Conservation (phyloP, 768 basidiomycete genomes). For the Tephrocybe sp. region DNA sequence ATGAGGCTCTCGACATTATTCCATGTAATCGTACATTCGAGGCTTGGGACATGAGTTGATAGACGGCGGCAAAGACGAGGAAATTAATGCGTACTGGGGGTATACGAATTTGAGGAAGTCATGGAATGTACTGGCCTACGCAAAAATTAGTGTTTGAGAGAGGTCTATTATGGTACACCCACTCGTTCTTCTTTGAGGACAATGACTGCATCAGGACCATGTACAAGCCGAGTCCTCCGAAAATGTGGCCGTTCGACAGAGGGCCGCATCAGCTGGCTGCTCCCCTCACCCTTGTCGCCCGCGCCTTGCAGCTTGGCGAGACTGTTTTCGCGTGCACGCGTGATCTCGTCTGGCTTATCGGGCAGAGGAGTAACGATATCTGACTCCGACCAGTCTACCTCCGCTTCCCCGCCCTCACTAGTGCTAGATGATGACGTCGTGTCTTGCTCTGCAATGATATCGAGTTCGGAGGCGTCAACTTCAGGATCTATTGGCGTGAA, state of each 20-base stretch:
- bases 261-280: constrained; percentile 12
- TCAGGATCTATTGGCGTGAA: constrained; percentile 61
- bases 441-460: constrained; percentile 40
- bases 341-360: constrained; percentile 25
- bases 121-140: constrained; percentile 80
- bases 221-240: constrained; percentile 42
- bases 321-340: constrained; percentile 48
- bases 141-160: background rate
- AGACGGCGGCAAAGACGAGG: background rate
- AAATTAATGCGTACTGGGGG: constrained; percentile 66
- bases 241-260: constrained; percentile 18
- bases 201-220: constrained; percentile 78
- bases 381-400: constrained; percentile 18
- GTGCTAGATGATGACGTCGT: constrained; percentile 24
- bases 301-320: constrained; percentile 60
- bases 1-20: constrained; percentile 91
- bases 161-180: constrained; percentile 16
- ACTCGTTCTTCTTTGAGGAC: constrained; percentile 89
- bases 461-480: constrained; percentile 42
- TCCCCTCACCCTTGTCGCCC: constrained; percentile 5
- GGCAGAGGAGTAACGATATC: constrained; percentile 8
- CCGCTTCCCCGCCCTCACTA: constrained; percentile 36
- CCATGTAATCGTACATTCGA: constrained; percentile 94
- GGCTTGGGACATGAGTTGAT: too few relatives aligned
- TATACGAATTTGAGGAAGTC: constrained; percentile 94